Conservation (phyloP, 1,284 basidiomycete species). For the Takashimella tepidaria region DNA sequence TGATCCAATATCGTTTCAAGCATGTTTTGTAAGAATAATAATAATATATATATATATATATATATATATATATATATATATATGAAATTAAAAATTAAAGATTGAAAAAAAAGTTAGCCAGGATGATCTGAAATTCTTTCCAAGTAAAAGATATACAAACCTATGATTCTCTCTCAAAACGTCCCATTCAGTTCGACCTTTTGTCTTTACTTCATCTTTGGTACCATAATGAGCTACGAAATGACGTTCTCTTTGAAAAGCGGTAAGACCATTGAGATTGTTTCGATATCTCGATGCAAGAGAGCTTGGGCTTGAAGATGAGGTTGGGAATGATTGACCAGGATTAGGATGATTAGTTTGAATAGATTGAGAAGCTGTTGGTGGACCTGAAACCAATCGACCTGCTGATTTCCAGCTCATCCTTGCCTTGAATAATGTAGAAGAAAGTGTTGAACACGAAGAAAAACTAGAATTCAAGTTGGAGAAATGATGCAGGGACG, state of each 20-base stretch:
- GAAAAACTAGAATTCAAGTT: too few species aligned
- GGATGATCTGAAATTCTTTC: not conserved
- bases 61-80: too few species aligned
- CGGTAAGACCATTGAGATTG: not conserved
- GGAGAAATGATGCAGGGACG: too few species aligned
- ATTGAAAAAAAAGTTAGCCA: not conserved
- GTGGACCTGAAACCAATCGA: not conserved
- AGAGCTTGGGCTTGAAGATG: not conserved
- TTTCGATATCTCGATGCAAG: not conserved
- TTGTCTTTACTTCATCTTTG: not conserved
- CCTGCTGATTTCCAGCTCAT: not conserved
- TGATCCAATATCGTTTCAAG: not conserved
- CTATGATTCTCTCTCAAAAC: slow-evolving; percentile 50
- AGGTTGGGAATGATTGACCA: not conserved
- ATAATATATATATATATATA: too few species aligned
- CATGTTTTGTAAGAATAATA: not conserved
- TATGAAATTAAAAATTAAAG: too few species aligned
- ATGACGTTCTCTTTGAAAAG: not conserved
- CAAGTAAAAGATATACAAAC: slow-evolving; percentile 21
- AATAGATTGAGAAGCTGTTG: not conserved
- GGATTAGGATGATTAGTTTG: not conserved
- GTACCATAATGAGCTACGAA: not conserved
- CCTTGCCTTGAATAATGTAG: too few species aligned
- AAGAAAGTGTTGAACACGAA: too few species aligned
- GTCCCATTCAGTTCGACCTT: slow-evolving; percentile 45